Conservation (phyloP, 495 filamentous ascomycete genomes). For the Chaetomium tenue region DNA sequence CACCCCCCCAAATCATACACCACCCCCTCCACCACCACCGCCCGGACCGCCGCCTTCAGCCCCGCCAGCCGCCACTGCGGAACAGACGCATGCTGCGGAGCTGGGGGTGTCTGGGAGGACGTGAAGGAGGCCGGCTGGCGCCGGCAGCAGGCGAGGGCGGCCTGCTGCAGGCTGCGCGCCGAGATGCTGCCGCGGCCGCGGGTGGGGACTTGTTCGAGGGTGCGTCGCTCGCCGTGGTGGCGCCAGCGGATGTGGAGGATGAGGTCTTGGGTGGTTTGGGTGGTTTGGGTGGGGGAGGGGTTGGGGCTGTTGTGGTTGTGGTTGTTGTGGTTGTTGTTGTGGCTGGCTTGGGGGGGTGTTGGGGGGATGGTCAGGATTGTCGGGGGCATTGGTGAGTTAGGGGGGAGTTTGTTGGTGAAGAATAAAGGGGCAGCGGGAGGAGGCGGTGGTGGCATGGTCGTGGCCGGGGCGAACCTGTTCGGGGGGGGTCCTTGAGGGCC, state of each 20-base stretch:
- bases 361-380: background rate
- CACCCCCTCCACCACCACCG: conserved; percentile 29
- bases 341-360: background rate
- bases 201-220: conserved; percentile 25
- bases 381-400: background rate
- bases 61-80: background rate
- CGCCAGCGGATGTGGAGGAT: conserved; percentile 36
- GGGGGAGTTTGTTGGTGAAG: background rate
- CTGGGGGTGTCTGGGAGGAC: background rate
- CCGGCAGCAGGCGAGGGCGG: conserved; percentile 32
- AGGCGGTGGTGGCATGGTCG: conserved; percentile 4
- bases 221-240: conserved; percentile 33
- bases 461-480: background rate
- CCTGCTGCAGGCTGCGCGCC: conserved; percentile 29
- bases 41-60: conserved; percentile 29
- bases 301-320: background rate
- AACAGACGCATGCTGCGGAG: no score
- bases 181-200: background rate
- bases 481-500: background rate
- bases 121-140: conserved; percentile 16
- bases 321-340: background rate
- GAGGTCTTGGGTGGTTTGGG: conserved; percentile 15
- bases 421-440: background rate
- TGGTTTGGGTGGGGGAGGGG: background rate
- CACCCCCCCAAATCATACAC: conserved; percentile 38